Evolutionary conservation across 257 asterid genomes (phyloP).

Genomic region (Primulina eburnea): DNA sequence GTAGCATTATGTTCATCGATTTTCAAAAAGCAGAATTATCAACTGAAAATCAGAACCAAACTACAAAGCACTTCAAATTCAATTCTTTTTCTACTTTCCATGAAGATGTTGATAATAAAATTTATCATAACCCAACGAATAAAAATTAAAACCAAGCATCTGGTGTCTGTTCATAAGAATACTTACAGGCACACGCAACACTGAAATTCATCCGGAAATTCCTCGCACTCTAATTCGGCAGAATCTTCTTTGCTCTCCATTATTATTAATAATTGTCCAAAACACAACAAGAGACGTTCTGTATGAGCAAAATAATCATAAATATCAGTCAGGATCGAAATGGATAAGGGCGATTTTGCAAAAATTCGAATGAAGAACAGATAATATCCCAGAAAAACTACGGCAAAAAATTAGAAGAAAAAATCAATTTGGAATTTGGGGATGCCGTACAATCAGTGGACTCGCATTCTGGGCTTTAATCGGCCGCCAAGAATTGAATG

Average conservation of each 20-base stretch:
- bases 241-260: slow-evolving; percentile 37
- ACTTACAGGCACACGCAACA: slow-evolving; percentile 73
- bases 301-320: background rate
- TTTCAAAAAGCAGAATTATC: background rate
- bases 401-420: background rate
- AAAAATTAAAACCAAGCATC: background rate
- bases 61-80: background rate
- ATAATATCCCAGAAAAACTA: slow-evolving; percentile 2
- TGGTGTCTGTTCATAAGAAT: background rate
- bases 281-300: background rate
- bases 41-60: background rate
- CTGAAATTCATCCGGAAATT: slow-evolving; percentile 51
- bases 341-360: background rate
- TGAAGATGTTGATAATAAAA: background rate
- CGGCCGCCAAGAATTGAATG: too few relatives aligned
- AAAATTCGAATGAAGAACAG: background rate
- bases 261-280: background rate
- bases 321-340: background rate
- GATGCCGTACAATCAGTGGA: too few relatives aligned
- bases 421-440: too few relatives aligned
- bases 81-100: background rate
- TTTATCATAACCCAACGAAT: background rate
- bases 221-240: slow-evolving; percentile 31
- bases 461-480: too few relatives aligned
- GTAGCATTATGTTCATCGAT: background rate